phyloP scores from a whole-genome alignment of 192 early-diverging fungal genomes.

The Backusella tuberculispora region DNA sequence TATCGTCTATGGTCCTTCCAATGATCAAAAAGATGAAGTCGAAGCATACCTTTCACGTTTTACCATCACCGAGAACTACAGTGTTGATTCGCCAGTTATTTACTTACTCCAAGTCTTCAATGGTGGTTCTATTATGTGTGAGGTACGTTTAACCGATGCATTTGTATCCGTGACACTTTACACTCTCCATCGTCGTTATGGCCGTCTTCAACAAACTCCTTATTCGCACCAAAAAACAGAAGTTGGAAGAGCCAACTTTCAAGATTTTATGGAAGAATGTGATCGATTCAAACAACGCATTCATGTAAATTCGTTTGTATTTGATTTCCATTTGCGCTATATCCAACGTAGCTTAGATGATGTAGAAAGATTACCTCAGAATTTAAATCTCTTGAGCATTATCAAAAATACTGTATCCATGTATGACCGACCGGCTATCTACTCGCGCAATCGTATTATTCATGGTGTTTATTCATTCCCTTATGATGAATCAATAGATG shows the following conservation, averaged over 20 bases:
- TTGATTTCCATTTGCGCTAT: conserved; percentile 62
- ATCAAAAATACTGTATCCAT: conserved; percentile 49
- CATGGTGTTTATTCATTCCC: conserved; percentile 46
- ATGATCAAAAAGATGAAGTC: conserved; percentile 36
- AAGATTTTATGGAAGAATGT: conserved; percentile 60
- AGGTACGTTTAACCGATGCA: conserved; percentile 56
- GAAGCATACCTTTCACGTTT: conserved; percentile 51
- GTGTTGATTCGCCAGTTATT: conserved; percentile 49
- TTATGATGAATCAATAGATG: conserved; percentile 6
- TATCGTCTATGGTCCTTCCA: conserved; percentile 54
- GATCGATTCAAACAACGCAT: conserved; percentile 58
- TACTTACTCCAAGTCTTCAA: conserved; percentile 57
- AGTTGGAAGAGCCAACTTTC: conserved; percentile 48
- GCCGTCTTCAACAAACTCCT: conserved; percentile 46
- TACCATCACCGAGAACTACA: conserved; percentile 44
- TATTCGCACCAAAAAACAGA: conserved; percentile 38
- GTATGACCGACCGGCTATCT: conserved; percentile 50
- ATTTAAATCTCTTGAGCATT: conserved; percentile 53
- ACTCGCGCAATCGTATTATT: conserved; percentile 57
- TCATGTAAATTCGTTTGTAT: conserved; percentile 66
- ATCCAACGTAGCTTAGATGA: conserved; percentile 50
- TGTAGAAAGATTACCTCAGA: conserved; percentile 34
- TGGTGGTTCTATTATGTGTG: conserved; percentile 63
- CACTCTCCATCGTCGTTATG: conserved; percentile 57
- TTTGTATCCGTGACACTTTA: conserved; percentile 65